Evolutionary conservation across 345 rosid genomes (phyloP).

Genomic region (Salix exigua): DNA sequence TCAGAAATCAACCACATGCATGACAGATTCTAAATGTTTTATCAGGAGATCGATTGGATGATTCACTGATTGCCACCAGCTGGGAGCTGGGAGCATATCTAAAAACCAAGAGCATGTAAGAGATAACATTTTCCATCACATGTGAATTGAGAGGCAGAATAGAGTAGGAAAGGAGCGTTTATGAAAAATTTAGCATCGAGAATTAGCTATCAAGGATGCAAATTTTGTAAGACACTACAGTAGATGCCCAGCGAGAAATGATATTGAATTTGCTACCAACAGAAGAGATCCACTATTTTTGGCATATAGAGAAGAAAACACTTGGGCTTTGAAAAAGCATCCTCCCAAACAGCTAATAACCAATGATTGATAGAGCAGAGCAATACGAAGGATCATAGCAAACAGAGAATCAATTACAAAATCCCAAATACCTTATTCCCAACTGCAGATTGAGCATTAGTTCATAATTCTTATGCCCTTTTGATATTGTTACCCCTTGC

Average conservation of each 20-base stretch:
- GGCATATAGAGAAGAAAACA: background rate
- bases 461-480: slow-evolving; percentile 93
- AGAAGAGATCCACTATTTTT: background rate
- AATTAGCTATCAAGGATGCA: background rate
- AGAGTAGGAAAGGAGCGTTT: background rate
- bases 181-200: background rate
- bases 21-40: background rate
- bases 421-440: slow-evolving; percentile 69
- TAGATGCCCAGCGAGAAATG: background rate
- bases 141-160: background rate
- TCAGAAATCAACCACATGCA: background rate
- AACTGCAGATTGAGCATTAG: slow-evolving; percentile 98
- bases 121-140: background rate
- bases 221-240: background rate
- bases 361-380: background rate
- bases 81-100: background rate
- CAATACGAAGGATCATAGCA: background rate
- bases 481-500: slow-evolving; percentile 81
- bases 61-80: background rate
- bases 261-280: background rate
- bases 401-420: background rate
- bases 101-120: background rate
- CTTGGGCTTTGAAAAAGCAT: background rate
- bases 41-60: background rate
- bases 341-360: background rate